A percentile compares a stretch with the other conserved stretches of the same genome.
Evolutionary conservation across 257 asterid genomes (phyloP).

Genomic region (Fraxinus quadrangulata): DNA sequence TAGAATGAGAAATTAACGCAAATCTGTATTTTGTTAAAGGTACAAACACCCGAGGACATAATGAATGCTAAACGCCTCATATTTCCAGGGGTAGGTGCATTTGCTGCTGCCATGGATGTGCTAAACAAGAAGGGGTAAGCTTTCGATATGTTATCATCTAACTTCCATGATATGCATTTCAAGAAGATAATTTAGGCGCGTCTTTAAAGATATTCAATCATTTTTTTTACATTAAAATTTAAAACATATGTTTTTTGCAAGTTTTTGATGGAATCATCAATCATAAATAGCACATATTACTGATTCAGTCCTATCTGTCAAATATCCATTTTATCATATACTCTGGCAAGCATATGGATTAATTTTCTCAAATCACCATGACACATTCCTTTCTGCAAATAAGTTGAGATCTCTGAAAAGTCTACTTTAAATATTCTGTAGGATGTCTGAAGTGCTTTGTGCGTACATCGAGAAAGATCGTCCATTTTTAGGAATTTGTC

Average conservation of each 20-base stretch:
- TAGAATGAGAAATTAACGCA: constrained; percentile 1
- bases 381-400: background rate
- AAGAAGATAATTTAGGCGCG: constrained; percentile 3
- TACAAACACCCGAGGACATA: constrained; percentile 79
- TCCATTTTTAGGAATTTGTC: constrained; percentile 94
- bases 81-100: constrained; percentile 98
- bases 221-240: background rate
- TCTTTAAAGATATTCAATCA: background rate
- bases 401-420: constrained; percentile 9
- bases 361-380: background rate
- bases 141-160: background rate
- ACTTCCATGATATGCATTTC: background rate
- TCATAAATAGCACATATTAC: background rate
- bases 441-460: constrained; percentile 82
- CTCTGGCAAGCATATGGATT: background rate
- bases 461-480: constrained; percentile 90
- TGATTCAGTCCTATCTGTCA: background rate
- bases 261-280: background rate
- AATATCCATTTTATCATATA: background rate
- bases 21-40: constrained; percentile 42
- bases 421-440: constrained; percentile 36
- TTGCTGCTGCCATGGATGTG: constrained; percentile 96
- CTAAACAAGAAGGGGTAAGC: constrained; percentile 72
- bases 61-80: constrained; percentile 77
- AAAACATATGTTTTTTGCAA: background rate